Conservation (phyloP, 73 alveolate genomes). For the Paramecium pentaurelia region DNA sequence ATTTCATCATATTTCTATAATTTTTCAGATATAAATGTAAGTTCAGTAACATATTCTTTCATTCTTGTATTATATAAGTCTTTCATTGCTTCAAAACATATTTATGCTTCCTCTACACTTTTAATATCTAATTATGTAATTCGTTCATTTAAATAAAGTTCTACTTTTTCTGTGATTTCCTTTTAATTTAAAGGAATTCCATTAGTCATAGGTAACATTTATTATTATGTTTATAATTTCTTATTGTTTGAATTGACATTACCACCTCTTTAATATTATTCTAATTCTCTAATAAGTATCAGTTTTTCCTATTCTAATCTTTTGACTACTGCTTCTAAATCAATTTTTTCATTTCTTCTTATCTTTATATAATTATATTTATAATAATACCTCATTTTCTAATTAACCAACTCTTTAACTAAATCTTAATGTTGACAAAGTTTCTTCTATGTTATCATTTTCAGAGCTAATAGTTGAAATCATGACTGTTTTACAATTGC, state of each 20-base stretch:
- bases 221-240: neutral
- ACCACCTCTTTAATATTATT: slow-evolving; percentile 26
- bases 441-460: slow-evolving; percentile 85
- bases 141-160: slow-evolving; percentile 36
- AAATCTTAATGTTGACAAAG: slow-evolving; percentile 90
- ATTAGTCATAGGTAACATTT: neutral
- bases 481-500: slow-evolving; percentile 95
- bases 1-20: slow-evolving; percentile 47
- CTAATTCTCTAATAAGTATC: slow-evolving; percentile 24
- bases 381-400: slow-evolving; percentile 76
- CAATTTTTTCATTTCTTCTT: slow-evolving; percentile 65
- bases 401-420: slow-evolving; percentile 91
- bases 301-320: slow-evolving; percentile 67
- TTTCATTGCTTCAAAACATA: slow-evolving; percentile 55
- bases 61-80: slow-evolving; percentile 47
- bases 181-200: neutral
- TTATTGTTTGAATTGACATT: neutral
- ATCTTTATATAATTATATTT: neutral
- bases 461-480: slow-evolving; percentile 88
- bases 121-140: neutral
- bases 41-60: slow-evolving; percentile 52
- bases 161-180: slow-evolving; percentile 13
- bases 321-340: slow-evolving; percentile 68
- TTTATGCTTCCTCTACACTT: slow-evolving; percentile 46
- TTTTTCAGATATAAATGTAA: slow-evolving; percentile 48